Evolutionary conservation across 73 alveolate species (phyloP), one percentile per base, ranked within the genome.

Genomic region (Strombidium stylifer): DNA sequence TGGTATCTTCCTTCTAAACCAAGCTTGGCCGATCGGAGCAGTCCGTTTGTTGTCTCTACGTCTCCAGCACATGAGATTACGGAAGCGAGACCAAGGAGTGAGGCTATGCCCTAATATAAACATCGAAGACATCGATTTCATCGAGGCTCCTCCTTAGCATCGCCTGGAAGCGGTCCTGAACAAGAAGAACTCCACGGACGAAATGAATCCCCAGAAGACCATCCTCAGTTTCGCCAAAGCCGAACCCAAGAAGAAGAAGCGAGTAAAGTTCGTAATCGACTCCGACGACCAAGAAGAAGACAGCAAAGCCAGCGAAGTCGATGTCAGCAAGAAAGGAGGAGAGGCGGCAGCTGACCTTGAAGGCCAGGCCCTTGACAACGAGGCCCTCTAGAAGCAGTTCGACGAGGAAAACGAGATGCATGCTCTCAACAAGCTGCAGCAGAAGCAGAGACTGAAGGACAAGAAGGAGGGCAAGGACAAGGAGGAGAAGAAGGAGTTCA

Each of bases 21-120:
- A 31, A 16, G 21, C 35, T 51, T 56, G 71, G 71, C 71, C 71
- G 2, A 34, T 56, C 14, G 55, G 55, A n/a, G 71, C 79, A 24
- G 28, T 48, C 14, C 28, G 79, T 11, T 31, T 65, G 15, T 20
- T 65, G 79, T 66, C 68, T 14, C 15, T 65, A 23, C 59, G 68
- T 7, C 58, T 65, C 14, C 23, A 28, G 11, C 28, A 57, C 20
- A 34, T 57, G 71, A 57, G 55, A 57, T 34, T 32, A 15, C 31
- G 48, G 3, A 7, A 25, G 7, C 20, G 27, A 54, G 48, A 21
- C 16, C 20, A 54, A 16, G 28, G 69, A 6, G 48, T 54, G 16
- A 54, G 27, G 5, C 51, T 30, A 2, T 54, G 48, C 27, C 51
- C 51, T 3, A 25, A 54, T 3, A 7, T 26, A 14, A 2, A 54